A percentile compares a stretch with the other conserved stretches of the same genome.
Evolutionary conservation across 495 filamentous ascomycete species (phyloP).

Genomic region (Choiromyces venosus): DNA sequence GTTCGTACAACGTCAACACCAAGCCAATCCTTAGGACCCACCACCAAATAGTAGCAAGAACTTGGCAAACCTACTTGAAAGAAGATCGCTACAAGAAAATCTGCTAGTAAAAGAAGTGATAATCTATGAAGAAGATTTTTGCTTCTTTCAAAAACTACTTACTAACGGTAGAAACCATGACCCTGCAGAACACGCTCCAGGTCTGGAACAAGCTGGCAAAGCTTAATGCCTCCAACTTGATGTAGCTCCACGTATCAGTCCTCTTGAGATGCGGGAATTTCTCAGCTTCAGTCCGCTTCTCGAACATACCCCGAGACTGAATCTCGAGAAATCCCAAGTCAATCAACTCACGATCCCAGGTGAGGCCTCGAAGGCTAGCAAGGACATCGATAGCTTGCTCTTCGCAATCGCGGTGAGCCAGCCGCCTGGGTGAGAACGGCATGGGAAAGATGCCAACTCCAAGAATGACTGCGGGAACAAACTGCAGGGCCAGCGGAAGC

Average conservation of each 20-base stretch:
- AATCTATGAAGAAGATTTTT: neutral
- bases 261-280: constrained; percentile 54
- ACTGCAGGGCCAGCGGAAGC: constrained; percentile 58
- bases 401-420: constrained; percentile 67
- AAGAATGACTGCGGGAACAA: constrained; percentile 56
- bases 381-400: constrained; percentile 64
- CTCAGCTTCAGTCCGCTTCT: constrained; percentile 66
- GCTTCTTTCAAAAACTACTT: constrained; percentile 50
- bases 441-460: constrained; percentile 71
- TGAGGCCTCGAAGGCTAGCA: constrained; percentile 58
- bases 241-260: constrained; percentile 28
- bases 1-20: constrained; percentile 3
- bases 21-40: neutral
- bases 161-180: constrained; percentile 60
- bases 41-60: neutral
- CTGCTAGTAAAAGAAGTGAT: neutral
- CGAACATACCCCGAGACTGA: constrained; percentile 70
- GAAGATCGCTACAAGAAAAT: constrained; percentile 16
- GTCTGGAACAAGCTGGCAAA: constrained; percentile 56
- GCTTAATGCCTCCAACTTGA: constrained; percentile 32
- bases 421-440: constrained; percentile 77
- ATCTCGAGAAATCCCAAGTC: constrained; percentile 77
- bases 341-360: constrained; percentile 58
- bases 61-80: constrained; percentile 11
- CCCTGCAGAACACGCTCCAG: constrained; percentile 67